Evolutionary conservation across 805 yeast genomes (phyloP), one percentile per base, ranked within the genome.

Genomic region (Metschnikowia lunata): DNA sequence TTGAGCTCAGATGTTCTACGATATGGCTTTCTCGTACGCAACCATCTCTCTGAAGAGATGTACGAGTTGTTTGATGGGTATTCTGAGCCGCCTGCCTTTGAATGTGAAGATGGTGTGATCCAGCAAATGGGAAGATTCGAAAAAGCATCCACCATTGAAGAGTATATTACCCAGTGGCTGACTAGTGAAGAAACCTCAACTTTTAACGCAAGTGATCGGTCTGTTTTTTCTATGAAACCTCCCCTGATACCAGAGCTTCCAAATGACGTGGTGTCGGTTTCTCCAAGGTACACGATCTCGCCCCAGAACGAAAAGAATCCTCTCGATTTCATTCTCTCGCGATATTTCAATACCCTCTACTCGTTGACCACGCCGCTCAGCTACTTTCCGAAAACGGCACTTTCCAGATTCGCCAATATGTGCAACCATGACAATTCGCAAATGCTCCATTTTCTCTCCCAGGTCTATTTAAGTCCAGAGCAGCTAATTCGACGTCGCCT

Each of bases 301-400:
- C 60, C 60, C 6, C 45, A 51, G 30, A 47, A 35, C 23, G 51
- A 48, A 29, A 44, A 44, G n/a, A 63, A 59, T 28, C 72, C 74
- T 0, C 39, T 53, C 3, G 55, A 47, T 3, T 71, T 67, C 42
- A 49, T 71, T n/a, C 42, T 35, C 15, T 54, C 66, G 1, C 53
- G 74, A 31, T 71, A 71, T 52, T 67, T 51, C 46, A 55, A 54
- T 40, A 67, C 64, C 2, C 55, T 71, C 6, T 71, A 71, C 47
- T 66, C 73, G 4, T 59, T 68, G 27, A 60, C 58, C 3, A 70
- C 69, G 1, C 75, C 76, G 1, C 56, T 71, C 35, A 65, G 62
- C 35, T 71, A 71, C 48, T 71, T 56, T 64, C 75, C 61, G 61
- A 80, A 80, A 50, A 76, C 82, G 0, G 72, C 77, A 5, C 58